These are phyloP conservation scores for Whalleya microplaca DNA, from an alignment of 2,329 filamentous ascomycete genomes.

Conservation along the genomic window DNA sequence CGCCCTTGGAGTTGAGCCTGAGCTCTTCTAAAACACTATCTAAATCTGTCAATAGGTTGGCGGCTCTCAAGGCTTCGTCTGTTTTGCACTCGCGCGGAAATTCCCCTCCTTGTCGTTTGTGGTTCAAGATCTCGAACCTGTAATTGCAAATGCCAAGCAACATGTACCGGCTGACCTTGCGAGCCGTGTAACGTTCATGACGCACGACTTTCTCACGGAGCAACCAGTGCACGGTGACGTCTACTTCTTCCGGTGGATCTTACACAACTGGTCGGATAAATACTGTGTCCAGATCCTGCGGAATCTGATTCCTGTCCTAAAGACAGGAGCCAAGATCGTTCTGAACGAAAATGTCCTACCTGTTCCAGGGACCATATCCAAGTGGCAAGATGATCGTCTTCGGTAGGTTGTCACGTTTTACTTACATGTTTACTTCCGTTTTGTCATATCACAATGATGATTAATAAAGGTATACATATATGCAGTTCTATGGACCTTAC, in stretches of 20 bases:
- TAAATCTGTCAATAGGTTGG: slow-evolving; percentile 16
- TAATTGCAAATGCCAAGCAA: slow-evolving; percentile 3
- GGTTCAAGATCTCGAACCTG: slow-evolving; percentile 35
- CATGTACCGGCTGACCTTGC: slow-evolving; percentile 5
- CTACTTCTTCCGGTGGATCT: slow-evolving; percentile 49
- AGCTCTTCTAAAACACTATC: not conserved
- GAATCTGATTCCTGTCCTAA: slow-evolving; percentile 43
- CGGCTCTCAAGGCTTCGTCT: slow-evolving; percentile 19
- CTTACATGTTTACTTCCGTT: no score
- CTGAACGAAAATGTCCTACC: slow-evolving; percentile 14
- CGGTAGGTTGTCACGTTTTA: no score
- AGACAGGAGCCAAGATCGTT: slow-evolving; percentile 42
- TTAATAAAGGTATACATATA: no score
- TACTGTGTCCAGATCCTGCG: slow-evolving; percentile 38
- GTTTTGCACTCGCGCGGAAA: slow-evolving; percentile 10
- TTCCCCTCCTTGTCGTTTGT: slow-evolving; percentile 20
- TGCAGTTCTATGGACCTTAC: slow-evolving; percentile 32
- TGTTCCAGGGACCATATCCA: slow-evolving; percentile 2
- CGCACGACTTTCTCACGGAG: slow-evolving; percentile 47
- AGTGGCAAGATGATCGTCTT: slow-evolving; percentile 9
- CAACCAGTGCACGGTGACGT: slow-evolving; percentile 44
- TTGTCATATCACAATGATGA: no score
- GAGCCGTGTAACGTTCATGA: slow-evolving; percentile 29
- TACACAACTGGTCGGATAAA: slow-evolving; percentile 51
- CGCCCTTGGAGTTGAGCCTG: no score